phyloP scores from a whole-genome alignment of 169 alveolate genomes.

The Plasmodium inui region DNA sequence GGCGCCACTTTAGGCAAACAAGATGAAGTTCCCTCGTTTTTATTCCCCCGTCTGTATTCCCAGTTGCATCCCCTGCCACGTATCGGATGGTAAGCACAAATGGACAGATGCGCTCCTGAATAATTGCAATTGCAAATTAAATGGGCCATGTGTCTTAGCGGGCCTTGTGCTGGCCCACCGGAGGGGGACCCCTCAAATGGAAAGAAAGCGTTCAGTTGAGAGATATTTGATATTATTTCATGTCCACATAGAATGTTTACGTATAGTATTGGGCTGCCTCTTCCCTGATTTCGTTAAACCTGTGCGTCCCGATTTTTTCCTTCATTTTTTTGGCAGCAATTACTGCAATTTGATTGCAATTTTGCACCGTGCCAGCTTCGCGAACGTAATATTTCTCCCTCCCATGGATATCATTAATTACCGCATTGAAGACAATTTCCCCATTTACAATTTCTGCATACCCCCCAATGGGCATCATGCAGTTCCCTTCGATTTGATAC shows the following conservation, averaged over 20 bases:
- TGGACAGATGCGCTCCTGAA: background rate
- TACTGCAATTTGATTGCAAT: slow-evolving; percentile 17
- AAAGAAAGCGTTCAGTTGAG: background rate
- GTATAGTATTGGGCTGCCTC: slow-evolving; percentile 41
- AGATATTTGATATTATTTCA: background rate
- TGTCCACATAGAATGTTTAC: background rate
- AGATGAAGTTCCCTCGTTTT: background rate
- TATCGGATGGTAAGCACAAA: background rate
- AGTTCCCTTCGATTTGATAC: slow-evolving; percentile 54
- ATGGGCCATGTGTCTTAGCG: background rate
- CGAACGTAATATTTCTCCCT: slow-evolving; percentile 19
- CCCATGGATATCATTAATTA: slow-evolving; percentile 64
- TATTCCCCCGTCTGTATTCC: background rate
- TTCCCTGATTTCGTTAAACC: slow-evolving; percentile 25
- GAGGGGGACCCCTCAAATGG: background rate
- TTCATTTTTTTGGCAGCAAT: slow-evolving; percentile 46
- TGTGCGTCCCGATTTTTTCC: slow-evolving; percentile 40
- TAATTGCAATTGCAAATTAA: background rate
- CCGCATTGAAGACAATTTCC: slow-evolving; percentile 33
- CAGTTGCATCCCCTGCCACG: background rate
- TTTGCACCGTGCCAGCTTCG: background rate
- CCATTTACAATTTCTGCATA: slow-evolving; percentile 18
- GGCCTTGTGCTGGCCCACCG: background rate
- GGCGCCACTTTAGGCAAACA: background rate
- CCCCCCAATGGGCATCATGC: slow-evolving; percentile 73